Conservation (phyloP, 2,329 filamentous ascomycete genomes). For the Microcyclosporella mali region DNA sequence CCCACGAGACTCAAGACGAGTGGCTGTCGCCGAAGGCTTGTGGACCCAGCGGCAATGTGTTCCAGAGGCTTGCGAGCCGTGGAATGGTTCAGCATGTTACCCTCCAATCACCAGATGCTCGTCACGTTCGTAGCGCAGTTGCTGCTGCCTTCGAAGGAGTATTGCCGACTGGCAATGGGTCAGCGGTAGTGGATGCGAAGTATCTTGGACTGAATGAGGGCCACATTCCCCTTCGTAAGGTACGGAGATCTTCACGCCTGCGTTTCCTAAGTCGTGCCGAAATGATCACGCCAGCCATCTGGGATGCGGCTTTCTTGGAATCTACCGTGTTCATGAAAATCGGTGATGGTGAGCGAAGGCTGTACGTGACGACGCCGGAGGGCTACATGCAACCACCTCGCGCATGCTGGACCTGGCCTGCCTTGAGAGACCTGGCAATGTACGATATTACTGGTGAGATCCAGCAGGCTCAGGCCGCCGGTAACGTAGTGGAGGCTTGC, state of each 20-base stretch:
- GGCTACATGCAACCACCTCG: constrained; percentile 64
- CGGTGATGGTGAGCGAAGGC: constrained; percentile 52
- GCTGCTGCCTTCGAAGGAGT: constrained; percentile 55
- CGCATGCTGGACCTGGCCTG: constrained; percentile 63
- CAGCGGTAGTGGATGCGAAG: constrained; percentile 33
- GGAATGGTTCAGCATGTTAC: constrained; percentile 62
- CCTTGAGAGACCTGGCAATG: constrained; percentile 54
- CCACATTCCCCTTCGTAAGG: constrained; percentile 71
- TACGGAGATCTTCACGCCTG: constrained; percentile 66
- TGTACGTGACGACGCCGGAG: constrained; percentile 70
- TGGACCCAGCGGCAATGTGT: constrained; percentile 55
- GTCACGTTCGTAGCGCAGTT: constrained; percentile 61
- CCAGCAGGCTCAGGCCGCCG: constrained; percentile 51
- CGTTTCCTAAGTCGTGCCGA: constrained; percentile 65
- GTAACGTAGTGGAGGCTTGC: constrained; percentile 37
- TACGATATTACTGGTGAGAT: constrained; percentile 46
- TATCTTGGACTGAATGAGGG: constrained; percentile 59
- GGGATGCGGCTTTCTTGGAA: constrained; percentile 64
- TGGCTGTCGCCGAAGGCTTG: constrained; percentile 67
- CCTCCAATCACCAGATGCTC: constrained; percentile 58
- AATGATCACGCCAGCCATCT: constrained; percentile 65
- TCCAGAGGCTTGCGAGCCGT: constrained; percentile 66
- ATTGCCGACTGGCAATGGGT: constrained; percentile 15
- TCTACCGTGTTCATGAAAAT: constrained; percentile 69
- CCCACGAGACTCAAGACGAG: constrained; percentile 38